Evolutionary conservation across 805 yeast species (phyloP), one percentile per base, ranked within the genome.

Genomic region (Diddensiella santjacobensis): DNA sequence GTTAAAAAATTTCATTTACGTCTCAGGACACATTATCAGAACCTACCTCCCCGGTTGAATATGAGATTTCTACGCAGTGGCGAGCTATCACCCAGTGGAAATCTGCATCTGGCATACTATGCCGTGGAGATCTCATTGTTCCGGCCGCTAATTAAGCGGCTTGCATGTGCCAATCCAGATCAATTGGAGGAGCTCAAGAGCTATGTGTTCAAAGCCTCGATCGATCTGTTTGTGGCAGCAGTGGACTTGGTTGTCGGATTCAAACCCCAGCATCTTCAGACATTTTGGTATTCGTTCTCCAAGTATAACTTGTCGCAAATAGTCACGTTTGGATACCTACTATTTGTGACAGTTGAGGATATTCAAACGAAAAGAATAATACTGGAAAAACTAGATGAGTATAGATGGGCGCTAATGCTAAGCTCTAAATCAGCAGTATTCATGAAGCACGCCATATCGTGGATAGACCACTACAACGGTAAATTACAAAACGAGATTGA

Each of bases 201-300:
- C 56, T 56, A 29, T 59, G 69, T 13, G 55, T 11, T 45, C 62
- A 3, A 45, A 3, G 52, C 52, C 17, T 66, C 67, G 2, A 50
- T 53, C 1, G 63, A 56, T 17, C 51, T 59, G 6, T 61, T 65
- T 5, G 58, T 58, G 30, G 37, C 59, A 4, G 55, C 65, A 30
- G 57, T 64, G 24, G 47, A 49, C 19, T 63, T 62, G 46, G 61
- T 64, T 1, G 41, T 58, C 17, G 66, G 59, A 24, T 62, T 66
- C 48, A 57, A 64, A 10, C 68, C 64, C 40, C 47, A 64, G 11
- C 68, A 66, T 42, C 42, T 64, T 22, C 64, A 62, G 51, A 66
- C 68, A 2, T 66, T 63, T 48, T 66, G 70, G 70, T 58, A 63
- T 18, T 53, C 66, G 3, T 50, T 60, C 13, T 52, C 66, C 33